Evolutionary conservation across 2,329 filamentous ascomycete genomes (phyloP), one percentile per base, ranked within the genome.

Genomic region (Fusarium compactum): DNA sequence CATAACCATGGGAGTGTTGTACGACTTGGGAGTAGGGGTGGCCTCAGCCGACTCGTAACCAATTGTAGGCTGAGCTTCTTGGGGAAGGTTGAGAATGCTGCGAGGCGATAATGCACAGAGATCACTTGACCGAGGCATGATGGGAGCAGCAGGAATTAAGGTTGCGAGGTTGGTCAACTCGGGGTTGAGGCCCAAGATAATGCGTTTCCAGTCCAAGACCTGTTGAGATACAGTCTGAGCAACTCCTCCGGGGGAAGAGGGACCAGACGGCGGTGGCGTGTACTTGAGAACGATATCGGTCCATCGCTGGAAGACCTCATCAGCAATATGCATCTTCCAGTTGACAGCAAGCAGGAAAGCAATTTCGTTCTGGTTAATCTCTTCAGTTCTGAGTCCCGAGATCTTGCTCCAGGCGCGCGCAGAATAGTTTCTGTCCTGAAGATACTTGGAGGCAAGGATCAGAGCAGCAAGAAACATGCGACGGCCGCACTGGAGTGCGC

Each of bases 351-450:
- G 84, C 48, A 99, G 87, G 79, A 98, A 99, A 20, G 93, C 90
- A 80, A 97, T 91, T 83, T 99, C 96, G 80, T 98, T 98, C 77
- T 94, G 92, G 82, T 98, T 98, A 81, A 99, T 98, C 82, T 99
- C 96, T 60, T 89, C 85, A 6, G 94, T 95, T 78, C 93, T 94
- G 61, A 99, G 85, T n/a, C 96, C 96, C 20, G 96, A 98, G 74
- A 99, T 99, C 85, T 97, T 98, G 81, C 95, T 98, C 96, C 96
- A 99, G 44, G 96, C 96, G 59, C 95, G 91, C 51, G 96, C 94
- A 16, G 96, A 98, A 82, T 97, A 99, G 82, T 98, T 99, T 74
- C 95, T 91, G 79, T 99, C 96, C 81, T 99, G 96, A 48, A 99
- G 85, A 79, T 98, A 99, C 84, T 99, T 99, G 38, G 96, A 98